phyloP scores from a whole-genome alignment of 441 rosid genomes.

The Populus hybrid region DNA sequence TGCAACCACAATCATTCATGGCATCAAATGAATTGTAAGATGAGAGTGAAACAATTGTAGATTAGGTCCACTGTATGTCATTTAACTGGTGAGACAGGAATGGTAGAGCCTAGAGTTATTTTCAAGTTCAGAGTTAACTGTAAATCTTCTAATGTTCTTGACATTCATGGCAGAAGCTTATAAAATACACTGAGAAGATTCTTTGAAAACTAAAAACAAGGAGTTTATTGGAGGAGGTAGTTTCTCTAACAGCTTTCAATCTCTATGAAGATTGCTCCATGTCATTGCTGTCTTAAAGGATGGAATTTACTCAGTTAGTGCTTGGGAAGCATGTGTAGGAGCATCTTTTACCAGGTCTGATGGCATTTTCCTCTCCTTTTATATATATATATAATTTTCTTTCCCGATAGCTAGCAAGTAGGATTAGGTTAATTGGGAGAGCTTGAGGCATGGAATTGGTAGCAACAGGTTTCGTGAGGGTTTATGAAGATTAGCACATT shows the following conservation, averaged over 20 bases:
- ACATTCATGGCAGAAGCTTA: conserved; percentile 25
- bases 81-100: conserved; percentile 26
- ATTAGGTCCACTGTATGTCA: conserved; percentile 22
- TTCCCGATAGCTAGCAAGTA: not conserved
- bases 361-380: conserved; percentile 1
- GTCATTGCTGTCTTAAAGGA: not conserved
- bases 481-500: not conserved
- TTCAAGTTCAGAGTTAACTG: conserved; percentile 32
- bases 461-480: not conserved
- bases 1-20: conserved; percentile 23
- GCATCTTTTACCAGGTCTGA: conserved; percentile 21
- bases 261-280: conserved; percentile 3
- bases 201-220: conserved; percentile 30
- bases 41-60: conserved; percentile 24
- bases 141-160: conserved; percentile 34
- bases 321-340: conserved; percentile 17
- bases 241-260: not conserved
- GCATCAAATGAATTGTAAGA: conserved; percentile 26
- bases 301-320: not conserved
- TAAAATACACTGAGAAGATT: conserved; percentile 25
- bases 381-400: not conserved
- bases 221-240: conserved; percentile 14
- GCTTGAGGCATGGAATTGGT: not conserved
- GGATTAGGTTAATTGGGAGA: not conserved
- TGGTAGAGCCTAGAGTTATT: conserved; percentile 23